Conservation (phyloP, 1,139 yeast genomes). For the Maudiozyma humilis region DNA sequence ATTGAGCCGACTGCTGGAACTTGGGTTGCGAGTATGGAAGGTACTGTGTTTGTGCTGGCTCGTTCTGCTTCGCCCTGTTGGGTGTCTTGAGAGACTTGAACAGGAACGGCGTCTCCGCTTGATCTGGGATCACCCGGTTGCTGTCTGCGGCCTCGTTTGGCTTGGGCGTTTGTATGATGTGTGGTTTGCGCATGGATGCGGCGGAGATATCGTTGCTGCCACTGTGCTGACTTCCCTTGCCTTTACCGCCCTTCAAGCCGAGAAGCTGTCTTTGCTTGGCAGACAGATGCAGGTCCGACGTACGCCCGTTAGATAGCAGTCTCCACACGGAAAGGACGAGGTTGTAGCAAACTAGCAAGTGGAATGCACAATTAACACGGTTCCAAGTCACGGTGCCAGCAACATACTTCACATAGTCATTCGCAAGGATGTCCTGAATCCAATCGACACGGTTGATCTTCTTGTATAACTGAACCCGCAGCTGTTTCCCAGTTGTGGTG, state of each 20-base stretch:
- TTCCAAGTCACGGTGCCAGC: constrained; percentile 6
- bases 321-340: constrained; percentile 32
- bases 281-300: constrained; percentile 37
- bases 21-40: too few relatives aligned
- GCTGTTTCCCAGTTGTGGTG: constrained; percentile 16
- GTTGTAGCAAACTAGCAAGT: constrained; percentile 34
- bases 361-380: constrained; percentile 21
- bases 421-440: background rate
- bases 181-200: constrained; percentile 13
- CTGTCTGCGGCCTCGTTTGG: background rate
- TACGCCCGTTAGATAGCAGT: constrained; percentile 30
- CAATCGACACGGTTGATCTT: constrained; percentile 5
- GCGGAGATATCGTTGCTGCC: background rate
- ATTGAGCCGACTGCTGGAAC: background rate
- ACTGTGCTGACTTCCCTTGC: constrained; percentile 17
- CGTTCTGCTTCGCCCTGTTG: constrained; percentile 7
- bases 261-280: constrained; percentile 37
- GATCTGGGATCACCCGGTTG: constrained; percentile 20
- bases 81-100: constrained; percentile 31
- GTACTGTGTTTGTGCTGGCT: constrained; percentile 6
- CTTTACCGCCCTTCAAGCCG: constrained; percentile 30
- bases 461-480: constrained; percentile 6
- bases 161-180: constrained; percentile 11
- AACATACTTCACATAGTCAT: background rate
- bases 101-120: constrained; percentile 27